phyloP scores from a whole-genome alignment of 176 grass and related monocot species.

The Ananas comosus region DNA sequence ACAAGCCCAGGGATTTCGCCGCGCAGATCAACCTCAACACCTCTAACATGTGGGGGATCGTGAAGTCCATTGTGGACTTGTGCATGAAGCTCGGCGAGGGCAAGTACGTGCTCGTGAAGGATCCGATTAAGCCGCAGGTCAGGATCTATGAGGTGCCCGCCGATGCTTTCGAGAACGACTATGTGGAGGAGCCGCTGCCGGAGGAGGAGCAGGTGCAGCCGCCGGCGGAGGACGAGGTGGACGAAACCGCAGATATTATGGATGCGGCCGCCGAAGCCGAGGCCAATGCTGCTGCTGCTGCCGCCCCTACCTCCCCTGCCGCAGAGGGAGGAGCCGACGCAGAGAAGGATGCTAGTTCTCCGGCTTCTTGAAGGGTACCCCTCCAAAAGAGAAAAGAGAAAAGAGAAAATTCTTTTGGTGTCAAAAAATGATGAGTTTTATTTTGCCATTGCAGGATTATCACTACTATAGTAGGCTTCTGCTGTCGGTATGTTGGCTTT shows the following conservation, averaged over 20 bases:
- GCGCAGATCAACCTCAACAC: conserved; percentile 82
- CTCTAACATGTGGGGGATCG: conserved; percentile 81
- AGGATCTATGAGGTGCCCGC: conserved; percentile 69
- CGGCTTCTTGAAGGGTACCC: conserved; percentile 27
- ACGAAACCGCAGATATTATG: conserved; percentile 37
- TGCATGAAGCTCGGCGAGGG: conserved; percentile 84
- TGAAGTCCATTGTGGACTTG: conserved; percentile 79
- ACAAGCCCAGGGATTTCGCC: conserved; percentile 79
- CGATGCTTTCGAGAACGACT: conserved; percentile 85
- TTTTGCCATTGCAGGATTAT: too few species aligned
- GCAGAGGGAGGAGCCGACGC: conserved; percentile 18
- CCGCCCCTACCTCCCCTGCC: conserved; percentile 27
- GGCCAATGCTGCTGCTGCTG: conserved; percentile 37
- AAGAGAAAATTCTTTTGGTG: too few species aligned
- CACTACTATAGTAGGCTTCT: too few species aligned
- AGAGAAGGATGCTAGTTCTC: conserved; percentile 24
- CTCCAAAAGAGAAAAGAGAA: not conserved
- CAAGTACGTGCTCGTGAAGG: conserved; percentile 82
- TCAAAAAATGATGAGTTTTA: too few species aligned
- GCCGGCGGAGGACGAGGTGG: conserved; percentile 34
- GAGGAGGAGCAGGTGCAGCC: conserved; percentile 78
- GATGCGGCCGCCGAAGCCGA: conserved; percentile 60
- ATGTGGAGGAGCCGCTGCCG: conserved; percentile 84
- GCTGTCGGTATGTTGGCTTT: too few species aligned
- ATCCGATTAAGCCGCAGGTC: conserved; percentile 63